Evolutionary conservation across 306 rosid genomes (phyloP).

Genomic region (Calophaca sinica): DNA sequence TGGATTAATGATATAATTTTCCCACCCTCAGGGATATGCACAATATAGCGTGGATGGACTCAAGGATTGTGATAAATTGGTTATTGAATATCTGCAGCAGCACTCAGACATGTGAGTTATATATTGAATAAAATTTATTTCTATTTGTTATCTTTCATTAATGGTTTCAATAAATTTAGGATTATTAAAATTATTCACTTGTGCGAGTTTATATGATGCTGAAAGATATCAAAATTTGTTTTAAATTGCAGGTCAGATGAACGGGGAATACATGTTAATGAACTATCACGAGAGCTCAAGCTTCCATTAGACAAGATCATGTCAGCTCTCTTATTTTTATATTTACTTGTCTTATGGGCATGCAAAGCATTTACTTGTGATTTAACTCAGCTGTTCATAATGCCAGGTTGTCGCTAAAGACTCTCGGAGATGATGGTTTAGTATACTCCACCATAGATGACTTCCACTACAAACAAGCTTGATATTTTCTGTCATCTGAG

Average conservation of each 20-base stretch:
- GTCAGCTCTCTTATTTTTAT: slow-evolving; percentile 53
- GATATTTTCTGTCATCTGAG: slow-evolving; percentile 38
- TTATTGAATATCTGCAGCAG: slow-evolving; percentile 77
- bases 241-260: slow-evolving; percentile 67
- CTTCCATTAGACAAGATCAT: slow-evolving; percentile 77
- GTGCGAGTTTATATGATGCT: neutral
- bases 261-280: slow-evolving; percentile 76
- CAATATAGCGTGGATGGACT: slow-evolving; percentile 67
- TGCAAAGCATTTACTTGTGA: neutral
- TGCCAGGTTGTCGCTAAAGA: slow-evolving; percentile 73
- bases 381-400: slow-evolving; percentile 37
- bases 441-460: slow-evolving; percentile 93
- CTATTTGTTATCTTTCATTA: slow-evolving; percentile 12
- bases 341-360: neutral
- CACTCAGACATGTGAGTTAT: slow-evolving; percentile 79
- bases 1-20: slow-evolving; percentile 37
- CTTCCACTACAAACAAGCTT: slow-evolving; percentile 81
- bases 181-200: neutral
- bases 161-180: slow-evolving; percentile 24
- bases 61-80: slow-evolving; percentile 71
- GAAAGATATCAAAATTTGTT: slow-evolving; percentile 10
- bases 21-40: slow-evolving; percentile 60
- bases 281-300: slow-evolving; percentile 75
- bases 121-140: slow-evolving; percentile 2
- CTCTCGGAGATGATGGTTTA: slow-evolving; percentile 83